Evolutionary conservation across 2,329 filamentous ascomycete species (phyloP).

Genomic region (Aphanoascus verrucosus): DNA sequence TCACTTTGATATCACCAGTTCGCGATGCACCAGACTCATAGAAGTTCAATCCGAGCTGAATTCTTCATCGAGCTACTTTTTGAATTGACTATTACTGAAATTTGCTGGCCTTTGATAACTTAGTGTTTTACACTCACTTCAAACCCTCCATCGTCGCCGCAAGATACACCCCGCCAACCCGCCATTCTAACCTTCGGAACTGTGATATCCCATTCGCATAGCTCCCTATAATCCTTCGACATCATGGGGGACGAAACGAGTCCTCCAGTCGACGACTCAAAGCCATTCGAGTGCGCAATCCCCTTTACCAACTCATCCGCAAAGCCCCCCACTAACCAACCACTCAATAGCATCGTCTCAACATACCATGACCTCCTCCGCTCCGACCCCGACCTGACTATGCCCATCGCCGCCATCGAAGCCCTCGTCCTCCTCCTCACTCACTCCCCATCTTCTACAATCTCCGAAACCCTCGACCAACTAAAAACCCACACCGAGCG

Average conservation of each 20-base stretch:
- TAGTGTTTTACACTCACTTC: too few species aligned
- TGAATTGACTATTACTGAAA: too few species aligned
- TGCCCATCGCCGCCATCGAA: conserved; percentile 91
- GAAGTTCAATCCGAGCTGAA: background rate
- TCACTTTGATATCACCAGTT: background rate
- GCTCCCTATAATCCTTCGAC: background rate
- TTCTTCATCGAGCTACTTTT: background rate
- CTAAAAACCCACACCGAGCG: conserved; percentile 65
- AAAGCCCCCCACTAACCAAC: background rate
- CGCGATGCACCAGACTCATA: background rate
- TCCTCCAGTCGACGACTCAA: conserved; percentile 14
- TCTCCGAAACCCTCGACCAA: conserved; percentile 85
- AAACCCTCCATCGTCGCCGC: background rate
- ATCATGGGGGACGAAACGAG: conserved; percentile 10
- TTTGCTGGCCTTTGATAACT: too few species aligned
- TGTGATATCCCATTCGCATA: background rate
- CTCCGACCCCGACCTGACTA: conserved; percentile 74
- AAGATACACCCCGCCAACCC: background rate
- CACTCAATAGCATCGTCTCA: conserved; percentile 44
- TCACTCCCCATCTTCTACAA: conserved; percentile 68
- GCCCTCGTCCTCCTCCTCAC: conserved; percentile 78
- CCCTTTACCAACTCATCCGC: background rate
- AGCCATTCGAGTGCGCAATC: conserved; percentile 31
- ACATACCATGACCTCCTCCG: conserved; percentile 54
- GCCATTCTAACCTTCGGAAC: background rate